Evolutionary conservation across 176 grass and related monocot species (phyloP), one percentile per base, ranked within the genome.

Genomic region (Phragmites australis): DNA sequence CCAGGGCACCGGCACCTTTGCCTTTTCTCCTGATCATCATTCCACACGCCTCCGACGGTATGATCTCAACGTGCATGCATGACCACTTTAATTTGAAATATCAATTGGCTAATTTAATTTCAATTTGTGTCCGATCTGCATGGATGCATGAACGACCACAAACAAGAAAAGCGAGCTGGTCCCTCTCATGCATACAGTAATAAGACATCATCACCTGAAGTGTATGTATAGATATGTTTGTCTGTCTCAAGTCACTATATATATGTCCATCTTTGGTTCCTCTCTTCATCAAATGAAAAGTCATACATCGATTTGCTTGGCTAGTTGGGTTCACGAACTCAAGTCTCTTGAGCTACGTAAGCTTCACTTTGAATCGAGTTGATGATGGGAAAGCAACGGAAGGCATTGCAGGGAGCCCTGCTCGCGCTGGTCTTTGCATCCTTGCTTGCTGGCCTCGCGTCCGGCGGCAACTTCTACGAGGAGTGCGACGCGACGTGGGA

Each of bases 401-500:
- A 27, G 6, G 18, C 29, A 18, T 16, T 41, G 31, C 34, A 43
- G 1, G 26, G 3, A 0, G 50, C 4, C 14, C 21, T 22, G 7
- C 5, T 83, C 25, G 40, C 21, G 0, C 4, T 55, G 55, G 53
- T 23, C 39, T 22, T 81, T 1, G 51, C 65, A 45, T 43, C 65
- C 4, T 17, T 27, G 7, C 62, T 81, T 6, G 5, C 65, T 12
- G 87, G 64, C 39, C 27, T 65, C 5, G 82, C 23, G 1, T 50
- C 68, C 47, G 77, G 39, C 53, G 82, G 77, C 47, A 89, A 56
- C 82, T 89, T 89, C 40, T 32, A 11, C 9, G 71, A 76, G 0
- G 82, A 89, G 12, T 81, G 71, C 64, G 87, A 89, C 16, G 29
- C 55, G 55, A 81, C 71, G 13, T 89, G 87, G 87, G 82, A 85